Evolutionary conservation across 768 basidiomycete genomes (phyloP), one percentile per base, ranked within the genome.

Genomic region (Strobilomyces confusus): DNA sequence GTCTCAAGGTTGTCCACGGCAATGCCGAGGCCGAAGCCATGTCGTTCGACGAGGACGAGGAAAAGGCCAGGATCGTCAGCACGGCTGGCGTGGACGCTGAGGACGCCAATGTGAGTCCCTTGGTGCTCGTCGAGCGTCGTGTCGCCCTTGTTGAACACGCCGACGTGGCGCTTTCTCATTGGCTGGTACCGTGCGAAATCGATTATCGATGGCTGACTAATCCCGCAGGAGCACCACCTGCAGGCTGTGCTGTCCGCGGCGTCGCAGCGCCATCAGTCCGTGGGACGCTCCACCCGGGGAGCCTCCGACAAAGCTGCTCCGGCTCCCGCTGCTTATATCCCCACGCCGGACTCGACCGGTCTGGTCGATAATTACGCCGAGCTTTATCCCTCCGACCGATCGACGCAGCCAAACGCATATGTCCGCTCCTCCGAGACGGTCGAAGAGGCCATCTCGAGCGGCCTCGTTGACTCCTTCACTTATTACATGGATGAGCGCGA

Each of bases 401-500:
- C 89, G 87, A 79, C 76, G 56, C 91, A 97, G 60, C 86, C 95
- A 1, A 68, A 77, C 19, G 79, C 86, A 0, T 93, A 88, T 67
- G 77, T 95, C 51, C 83, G 84, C 52, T 89, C 86, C 32, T 94
- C 92, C 9, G 83, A 89, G 61, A 92, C 89, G 4, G 83, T 89
- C 58, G 97, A 98, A 61, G 92, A 94, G 59, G 75, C 81, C 9
- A 75, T 77, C 59, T 68, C 69, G 5, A 77, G 73, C 58, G 82
- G 81, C 12, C 80, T 93, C 52, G 73, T 81, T 30, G 83, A 87
- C 60, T 87, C 88, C 0, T 88, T 88, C 71, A 84, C 85, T 2
- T 98, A 98, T 65, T 90, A 83, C 58, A 90, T 98, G 89, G 95
- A 99, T 62, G 97, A 98, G 69, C 86, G 88, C 17, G 95, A 98